Percentiles rank a stretch among this genome's conserved stretches.
Evolutionary conservation across 139 green algal species (phyloP).

Genomic region (Gonium pectorale): DNA sequence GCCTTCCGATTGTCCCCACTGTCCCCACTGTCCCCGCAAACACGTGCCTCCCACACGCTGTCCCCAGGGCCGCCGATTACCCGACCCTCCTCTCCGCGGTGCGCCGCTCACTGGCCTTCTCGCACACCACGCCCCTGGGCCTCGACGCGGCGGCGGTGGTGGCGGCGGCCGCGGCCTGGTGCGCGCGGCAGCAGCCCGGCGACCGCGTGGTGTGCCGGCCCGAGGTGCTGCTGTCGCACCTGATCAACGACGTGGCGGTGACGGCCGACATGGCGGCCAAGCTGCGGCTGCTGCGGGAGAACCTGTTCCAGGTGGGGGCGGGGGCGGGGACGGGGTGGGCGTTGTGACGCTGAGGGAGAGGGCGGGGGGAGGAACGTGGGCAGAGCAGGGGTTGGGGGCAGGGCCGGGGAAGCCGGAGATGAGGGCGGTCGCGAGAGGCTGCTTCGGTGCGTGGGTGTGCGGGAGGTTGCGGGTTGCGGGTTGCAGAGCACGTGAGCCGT

Average conservation of each 20-base stretch:
- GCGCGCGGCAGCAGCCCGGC: not conserved
- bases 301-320: constrained; percentile 30
- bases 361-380: no score
- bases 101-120: constrained; percentile 11
- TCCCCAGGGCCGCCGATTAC: not conserved
- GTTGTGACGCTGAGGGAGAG: no score
- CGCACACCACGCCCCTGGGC: constrained; percentile 28
- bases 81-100: not conserved
- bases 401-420: no score
- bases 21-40: no score
- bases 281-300: constrained; percentile 30
- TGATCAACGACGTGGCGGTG: constrained; percentile 35
- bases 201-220: not conserved
- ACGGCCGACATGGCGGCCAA: constrained; percentile 14
- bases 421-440: no score
- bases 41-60: no score
- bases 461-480: no score
- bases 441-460: no score
- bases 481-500: no score
- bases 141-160: constrained; percentile 32
- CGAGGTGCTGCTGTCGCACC: constrained; percentile 14
- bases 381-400: no score
- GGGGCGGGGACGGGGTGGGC: not conserved
- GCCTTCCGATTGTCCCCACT: no score
- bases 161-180: constrained; percentile 34